Base-by-base conservation (phyloP, 2,329 filamentous ascomycete species). In the Calonectria pauciramosa region DNA sequence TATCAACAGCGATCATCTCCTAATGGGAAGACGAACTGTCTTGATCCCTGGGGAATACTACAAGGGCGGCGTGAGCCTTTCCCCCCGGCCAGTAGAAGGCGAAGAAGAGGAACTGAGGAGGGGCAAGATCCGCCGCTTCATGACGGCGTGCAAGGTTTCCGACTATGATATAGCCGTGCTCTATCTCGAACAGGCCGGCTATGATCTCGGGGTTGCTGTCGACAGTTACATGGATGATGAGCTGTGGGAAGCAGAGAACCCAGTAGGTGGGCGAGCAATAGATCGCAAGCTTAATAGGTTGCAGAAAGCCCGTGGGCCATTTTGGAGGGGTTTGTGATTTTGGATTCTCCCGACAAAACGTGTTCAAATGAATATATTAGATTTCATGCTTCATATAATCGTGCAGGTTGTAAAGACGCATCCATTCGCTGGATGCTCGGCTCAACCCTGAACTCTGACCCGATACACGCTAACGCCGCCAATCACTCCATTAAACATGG, bases 101-200 rank as follows among this genome's bases (percentile, higher is more conserved):
- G 94, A 95, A 81, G 93, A 94, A 59, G 94, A 95, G 80, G 93
- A 94, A 84, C 87, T 90, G 65, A 89, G 92, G 76, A 96, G 95
- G 85, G 89, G 87, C 23, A 93, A 93, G 81, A 89, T 96, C 41
- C 89, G 95, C 52, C 90, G 93, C 75, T 96, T 93, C 88, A 96
- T 96, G 94, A 92, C 95, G 2, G 89, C 89, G 1, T 95, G 93
- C 85, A 96, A 96, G 82, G 93, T 95, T 34, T 87, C 91, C 30
- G 93, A 96, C 87, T 96, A 93, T 85, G 93, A 95, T 82, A 88
- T 95, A 66, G 95, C 95, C 1, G 83, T 94, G 34, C 83, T 96
- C 26, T 97, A 97, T 83, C 88, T 97, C 54, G 90, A 95, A 80
- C 93, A 95, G 83, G 87, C 89, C 28, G 88, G 89, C 10, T 95